Percentiles rank a stretch among this genome's conserved stretches.
Evolutionary conservation across 2,329 filamentous ascomycete species (phyloP).

Genomic region (Phyllosticta citribraziliensis): DNA sequence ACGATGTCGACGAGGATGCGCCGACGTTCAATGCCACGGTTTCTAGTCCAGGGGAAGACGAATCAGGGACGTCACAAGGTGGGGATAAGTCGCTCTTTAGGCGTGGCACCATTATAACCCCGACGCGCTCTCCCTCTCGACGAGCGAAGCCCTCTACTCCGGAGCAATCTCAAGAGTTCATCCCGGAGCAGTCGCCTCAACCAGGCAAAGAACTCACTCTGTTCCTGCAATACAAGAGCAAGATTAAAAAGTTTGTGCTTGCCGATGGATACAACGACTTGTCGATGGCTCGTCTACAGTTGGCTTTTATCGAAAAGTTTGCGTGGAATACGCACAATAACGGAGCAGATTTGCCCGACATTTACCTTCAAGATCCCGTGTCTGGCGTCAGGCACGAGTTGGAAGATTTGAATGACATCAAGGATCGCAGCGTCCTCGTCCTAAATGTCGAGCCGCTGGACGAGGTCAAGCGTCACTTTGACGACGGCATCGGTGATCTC

Average conservation of each 20-base stretch:
- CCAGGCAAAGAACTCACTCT: slow-evolving; percentile 80
- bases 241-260: slow-evolving; percentile 92
- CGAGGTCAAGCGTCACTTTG: slow-evolving; percentile 92
- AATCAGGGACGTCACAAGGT: slow-evolving; percentile 21
- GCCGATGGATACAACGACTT: slow-evolving; percentile 75
- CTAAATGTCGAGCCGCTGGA: slow-evolving; percentile 88
- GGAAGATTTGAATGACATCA: slow-evolving; percentile 86
- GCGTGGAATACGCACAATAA: slow-evolving; percentile 97
- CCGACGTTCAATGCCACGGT: slow-evolving; percentile 25
- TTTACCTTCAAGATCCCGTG: slow-evolving; percentile 92
- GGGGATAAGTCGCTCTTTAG: slow-evolving; percentile 17
- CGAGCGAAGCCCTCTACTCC: slow-evolving; percentile 30
- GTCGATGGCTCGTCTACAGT: slow-evolving; percentile 76
- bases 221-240: slow-evolving; percentile 92
- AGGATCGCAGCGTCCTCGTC: slow-evolving; percentile 89
- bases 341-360: slow-evolving; percentile 85
- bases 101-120: slow-evolving; percentile 14
- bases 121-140: slow-evolving; percentile 22
- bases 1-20: slow-evolving; percentile 16
- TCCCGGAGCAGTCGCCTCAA: slow-evolving; percentile 54
- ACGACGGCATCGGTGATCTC: slow-evolving; percentile 76
- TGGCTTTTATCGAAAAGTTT: slow-evolving; percentile 98
- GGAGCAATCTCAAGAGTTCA: slow-evolving; percentile 31
- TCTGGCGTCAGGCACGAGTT: slow-evolving; percentile 95
- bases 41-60: slow-evolving; percentile 22